A percentile compares a stretch with the other conserved stretches of the same genome.
Conservation (phyloP, 2,329 filamentous ascomycete genomes). For the Torrubiella hemipterigena region DNA sequence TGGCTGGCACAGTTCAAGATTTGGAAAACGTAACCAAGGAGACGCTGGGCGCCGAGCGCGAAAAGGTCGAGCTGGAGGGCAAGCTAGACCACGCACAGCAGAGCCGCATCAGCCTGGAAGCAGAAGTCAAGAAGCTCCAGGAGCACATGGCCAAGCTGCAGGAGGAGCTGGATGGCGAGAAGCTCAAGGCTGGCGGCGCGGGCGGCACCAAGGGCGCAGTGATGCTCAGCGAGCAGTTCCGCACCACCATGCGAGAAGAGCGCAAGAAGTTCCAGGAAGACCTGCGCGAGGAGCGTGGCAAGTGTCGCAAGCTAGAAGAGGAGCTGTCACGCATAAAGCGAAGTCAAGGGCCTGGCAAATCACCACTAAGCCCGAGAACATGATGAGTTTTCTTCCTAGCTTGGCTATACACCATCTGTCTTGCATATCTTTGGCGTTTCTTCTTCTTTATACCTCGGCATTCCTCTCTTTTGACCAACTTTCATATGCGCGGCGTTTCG, state of each 20-base stretch:
- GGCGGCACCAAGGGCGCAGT: constrained; percentile 30
- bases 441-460: too few species aligned
- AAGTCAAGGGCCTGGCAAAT: constrained; percentile 28
- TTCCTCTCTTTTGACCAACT: too few species aligned
- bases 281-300: constrained; percentile 36
- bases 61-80: constrained; percentile 33
- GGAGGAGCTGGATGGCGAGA: constrained; percentile 39
- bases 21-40: constrained; percentile 41
- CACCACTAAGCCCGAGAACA: constrained; percentile 26
- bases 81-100: constrained; percentile 27
- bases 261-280: constrained; percentile 45
- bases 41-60: constrained; percentile 35
- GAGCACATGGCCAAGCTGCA: constrained; percentile 28
- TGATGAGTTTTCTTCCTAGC: constrained; percentile 4
- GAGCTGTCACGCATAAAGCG: constrained; percentile 33
- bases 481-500: too few species aligned
- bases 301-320: constrained; percentile 36
- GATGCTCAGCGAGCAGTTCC: constrained; percentile 44
- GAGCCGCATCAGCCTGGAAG: constrained; percentile 27
- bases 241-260: constrained; percentile 43
- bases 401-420: too few species aligned
- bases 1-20: constrained; percentile 36
- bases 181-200: constrained; percentile 28
- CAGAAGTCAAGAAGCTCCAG: constrained; percentile 23
- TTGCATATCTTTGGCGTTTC: too few species aligned